phyloP scores from a whole-genome alignment of 2,329 filamentous ascomycete species.

The Aulographum hederae region DNA sequence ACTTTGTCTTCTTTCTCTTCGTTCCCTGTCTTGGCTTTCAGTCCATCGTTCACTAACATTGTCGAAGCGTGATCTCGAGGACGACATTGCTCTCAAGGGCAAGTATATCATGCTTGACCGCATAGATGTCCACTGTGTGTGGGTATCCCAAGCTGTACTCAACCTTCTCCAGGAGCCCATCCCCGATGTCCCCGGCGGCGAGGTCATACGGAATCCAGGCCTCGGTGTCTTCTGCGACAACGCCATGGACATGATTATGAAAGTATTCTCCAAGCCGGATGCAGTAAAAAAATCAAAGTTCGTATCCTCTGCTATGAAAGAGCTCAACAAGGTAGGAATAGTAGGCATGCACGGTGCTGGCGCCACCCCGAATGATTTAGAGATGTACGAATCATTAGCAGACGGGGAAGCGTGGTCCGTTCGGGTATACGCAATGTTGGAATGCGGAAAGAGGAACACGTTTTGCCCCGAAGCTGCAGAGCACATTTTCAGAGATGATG shows the following conservation, averaged over 20 bases:
- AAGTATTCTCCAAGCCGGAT: conserved; percentile 38
- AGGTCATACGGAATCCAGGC: conserved; percentile 41
- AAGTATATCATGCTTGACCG: conserved; percentile 52
- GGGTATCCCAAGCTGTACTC: conserved; percentile 48
- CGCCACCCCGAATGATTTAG: too few species aligned
- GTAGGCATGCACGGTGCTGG: too few species aligned
- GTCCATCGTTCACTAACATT: too few species aligned
- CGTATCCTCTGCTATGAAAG: conserved; percentile 42
- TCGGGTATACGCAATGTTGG: too few species aligned
- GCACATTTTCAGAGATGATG: too few species aligned
- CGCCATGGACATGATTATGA: conserved; percentile 44
- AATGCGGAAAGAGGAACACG: too few species aligned
- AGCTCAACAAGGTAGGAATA: too few species aligned
- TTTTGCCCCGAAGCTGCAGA: too few species aligned
- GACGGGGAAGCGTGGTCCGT: too few species aligned
- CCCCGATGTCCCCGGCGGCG: conserved; percentile 39
- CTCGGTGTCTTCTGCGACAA: conserved; percentile 58
- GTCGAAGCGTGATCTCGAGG: conserved; percentile 34
- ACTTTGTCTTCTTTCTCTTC: too few species aligned
- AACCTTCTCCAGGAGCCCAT: conserved; percentile 34
- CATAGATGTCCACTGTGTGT: conserved; percentile 51
- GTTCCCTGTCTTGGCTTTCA: too few species aligned
- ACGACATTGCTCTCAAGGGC: conserved; percentile 31
- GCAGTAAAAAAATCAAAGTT: conserved; percentile 33
- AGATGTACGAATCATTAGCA: too few species aligned